Evolutionary conservation across 352 stramenopile genomes (phyloP).

Genomic region (Globisporangium cystogenes): DNA sequence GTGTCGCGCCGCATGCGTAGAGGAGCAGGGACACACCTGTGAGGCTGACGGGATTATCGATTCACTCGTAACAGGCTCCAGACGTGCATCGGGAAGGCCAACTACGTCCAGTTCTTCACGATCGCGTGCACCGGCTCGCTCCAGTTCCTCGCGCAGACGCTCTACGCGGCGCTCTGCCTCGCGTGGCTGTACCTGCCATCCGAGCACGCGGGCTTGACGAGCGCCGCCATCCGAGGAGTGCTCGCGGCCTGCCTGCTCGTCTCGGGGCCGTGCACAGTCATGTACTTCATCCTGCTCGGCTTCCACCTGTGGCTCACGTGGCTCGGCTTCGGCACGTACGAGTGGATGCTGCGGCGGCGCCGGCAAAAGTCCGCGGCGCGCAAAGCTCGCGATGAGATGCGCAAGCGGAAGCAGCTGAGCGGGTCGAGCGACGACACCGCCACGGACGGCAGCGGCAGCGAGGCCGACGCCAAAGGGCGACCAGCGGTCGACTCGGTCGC

Average conservation of each 20-base stretch:
- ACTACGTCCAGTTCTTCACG: slow-evolving; percentile 87
- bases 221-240: slow-evolving; percentile 35
- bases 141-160: slow-evolving; percentile 62
- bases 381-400: slow-evolving; percentile 16
- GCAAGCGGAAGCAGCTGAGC: slow-evolving; percentile 10
- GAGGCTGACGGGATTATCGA: too few relatives aligned
- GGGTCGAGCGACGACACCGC: slow-evolving; percentile 9
- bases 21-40: too few relatives aligned
- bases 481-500: slow-evolving; percentile 9
- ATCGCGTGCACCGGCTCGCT: slow-evolving; percentile 55
- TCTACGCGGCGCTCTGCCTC: slow-evolving; percentile 43
- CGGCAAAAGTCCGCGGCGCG: slow-evolving; percentile 55
- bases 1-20: too few relatives aligned
- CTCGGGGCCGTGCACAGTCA: slow-evolving; percentile 75
- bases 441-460: neutral
- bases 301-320: slow-evolving; percentile 80
- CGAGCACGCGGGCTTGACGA: slow-evolving; percentile 14
- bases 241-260: slow-evolving; percentile 48
- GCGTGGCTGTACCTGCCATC: slow-evolving; percentile 51
- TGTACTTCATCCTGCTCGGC: slow-evolving; percentile 80
- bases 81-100: slow-evolving; percentile 75
- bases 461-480: neutral
- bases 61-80: slow-evolving; percentile 45
- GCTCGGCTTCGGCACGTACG: slow-evolving; percentile 82
- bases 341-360: slow-evolving; percentile 82